Conservation (phyloP, 495 filamentous ascomycete species). For the Penicillium flavigenum region DNA sequence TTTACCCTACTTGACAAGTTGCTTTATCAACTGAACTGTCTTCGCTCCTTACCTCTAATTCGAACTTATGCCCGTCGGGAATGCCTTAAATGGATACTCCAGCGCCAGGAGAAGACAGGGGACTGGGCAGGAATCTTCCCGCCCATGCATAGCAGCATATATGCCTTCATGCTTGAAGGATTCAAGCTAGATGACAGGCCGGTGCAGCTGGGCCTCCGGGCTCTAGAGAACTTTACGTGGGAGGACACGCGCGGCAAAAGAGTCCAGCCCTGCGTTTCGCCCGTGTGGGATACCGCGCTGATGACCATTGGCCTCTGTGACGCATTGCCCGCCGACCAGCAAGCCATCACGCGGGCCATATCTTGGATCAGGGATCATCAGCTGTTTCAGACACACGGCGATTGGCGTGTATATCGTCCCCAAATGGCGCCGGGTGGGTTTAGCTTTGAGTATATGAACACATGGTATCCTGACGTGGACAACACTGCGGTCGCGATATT, state of each 20-base stretch:
- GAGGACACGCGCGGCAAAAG: slow-evolving; percentile 24
- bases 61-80: slow-evolving; percentile 17
- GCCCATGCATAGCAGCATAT: slow-evolving; percentile 28
- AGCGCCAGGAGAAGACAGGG: slow-evolving; percentile 33
- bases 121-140: slow-evolving; percentile 36
- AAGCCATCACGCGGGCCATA: not conserved
- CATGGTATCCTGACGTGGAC: slow-evolving; percentile 44
- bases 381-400: slow-evolving; percentile 24
- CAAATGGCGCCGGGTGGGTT: slow-evolving; percentile 28
- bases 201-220: slow-evolving; percentile 21
- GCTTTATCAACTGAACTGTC: slow-evolving; percentile 20
- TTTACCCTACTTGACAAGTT: slow-evolving; percentile 22
- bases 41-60: slow-evolving; percentile 11
- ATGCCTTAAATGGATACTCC: slow-evolving; percentile 33
- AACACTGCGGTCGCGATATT: slow-evolving; percentile 42
- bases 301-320: slow-evolving; percentile 37
- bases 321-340: slow-evolving; percentile 5
- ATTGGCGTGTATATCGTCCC: slow-evolving; percentile 36
- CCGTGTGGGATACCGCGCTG: slow-evolving; percentile 42
- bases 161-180: slow-evolving; percentile 35
- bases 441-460: slow-evolving; percentile 38
- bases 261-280: slow-evolving; percentile 29
- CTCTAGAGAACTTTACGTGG: slow-evolving; percentile 31
- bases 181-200: slow-evolving; percentile 20
- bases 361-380: slow-evolving; percentile 28